A percentile compares a stretch with the other conserved stretches of the same genome.
Evolutionary conservation across 2,329 filamentous ascomycete genomes (phyloP).

Genomic region (Colletotrichum truncatum): DNA sequence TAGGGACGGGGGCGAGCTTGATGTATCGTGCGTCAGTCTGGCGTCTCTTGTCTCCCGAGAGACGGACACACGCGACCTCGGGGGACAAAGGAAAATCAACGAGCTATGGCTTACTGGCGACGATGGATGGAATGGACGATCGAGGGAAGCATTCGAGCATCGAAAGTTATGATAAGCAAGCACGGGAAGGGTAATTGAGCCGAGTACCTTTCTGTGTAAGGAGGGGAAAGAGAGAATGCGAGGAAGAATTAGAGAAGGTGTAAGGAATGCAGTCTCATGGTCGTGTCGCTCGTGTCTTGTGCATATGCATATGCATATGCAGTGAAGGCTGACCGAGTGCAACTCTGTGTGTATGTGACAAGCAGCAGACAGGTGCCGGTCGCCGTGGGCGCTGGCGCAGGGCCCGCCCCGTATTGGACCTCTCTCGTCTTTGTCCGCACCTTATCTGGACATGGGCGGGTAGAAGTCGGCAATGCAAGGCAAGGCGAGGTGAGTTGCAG

Average conservation of each 20-base stretch:
- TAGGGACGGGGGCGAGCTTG: conserved; percentile 26
- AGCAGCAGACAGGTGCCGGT: conserved; percentile 12
- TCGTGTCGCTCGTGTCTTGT: conserved; percentile 9
- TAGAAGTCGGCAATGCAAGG: conserved; percentile 11
- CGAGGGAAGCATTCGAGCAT: not conserved
- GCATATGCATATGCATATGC: conserved; percentile 26
- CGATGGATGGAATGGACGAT: not conserved
- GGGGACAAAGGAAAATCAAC: conserved; percentile 23
- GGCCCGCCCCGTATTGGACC: conserved; percentile 9
- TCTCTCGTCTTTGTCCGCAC: not conserved
- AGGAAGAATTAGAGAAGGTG: conserved; percentile 24
- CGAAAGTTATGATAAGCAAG: not conserved
- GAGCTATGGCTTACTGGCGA: not conserved
- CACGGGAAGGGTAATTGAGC: not conserved
- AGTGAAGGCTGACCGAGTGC: conserved; percentile 16
- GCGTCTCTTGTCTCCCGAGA: conserved; percentile 24
- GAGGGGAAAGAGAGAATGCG: conserved; percentile 22
- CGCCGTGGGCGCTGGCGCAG: conserved; percentile 16
- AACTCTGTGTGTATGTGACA: conserved; percentile 9
- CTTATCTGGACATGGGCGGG: not conserved
- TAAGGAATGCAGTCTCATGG: conserved; percentile 16
- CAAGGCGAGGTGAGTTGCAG: conserved; percentile 5
- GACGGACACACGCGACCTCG: conserved; percentile 3
- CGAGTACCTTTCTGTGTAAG: not conserved
- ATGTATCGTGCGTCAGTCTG: conserved; percentile 25